phyloP scores from a whole-genome alignment of 129 eudicot genomes.

The Saussurea involucrata region DNA sequence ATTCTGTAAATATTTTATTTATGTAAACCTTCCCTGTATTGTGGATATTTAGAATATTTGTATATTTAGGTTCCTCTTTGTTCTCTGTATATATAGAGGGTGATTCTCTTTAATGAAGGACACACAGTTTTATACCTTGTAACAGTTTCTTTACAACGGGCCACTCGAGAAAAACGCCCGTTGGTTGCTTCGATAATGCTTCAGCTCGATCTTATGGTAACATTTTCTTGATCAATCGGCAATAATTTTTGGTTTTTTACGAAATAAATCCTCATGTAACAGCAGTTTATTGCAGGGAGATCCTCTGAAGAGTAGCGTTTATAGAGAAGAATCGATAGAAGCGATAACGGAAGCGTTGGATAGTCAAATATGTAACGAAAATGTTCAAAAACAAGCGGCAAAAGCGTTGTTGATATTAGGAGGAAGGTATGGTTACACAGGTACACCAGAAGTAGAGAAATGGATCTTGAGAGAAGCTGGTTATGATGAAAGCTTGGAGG shows the following conservation, averaged over 20 bases:
- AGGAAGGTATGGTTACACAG: conserved; percentile 63
- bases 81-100: too few species aligned
- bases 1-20: too few species aligned
- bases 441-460: conserved; percentile 48
- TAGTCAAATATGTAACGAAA: conserved; percentile 39
- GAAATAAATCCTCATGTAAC: conserved; percentile 21
- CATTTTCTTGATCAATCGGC: conserved; percentile 1
- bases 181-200: conserved; percentile 58
- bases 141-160: conserved; percentile 60
- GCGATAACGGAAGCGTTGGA: conserved; percentile 51
- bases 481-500: conserved; percentile 35
- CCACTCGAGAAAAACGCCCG: conserved; percentile 57
- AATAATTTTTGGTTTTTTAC: background rate
- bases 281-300: conserved; percentile 69
- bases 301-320: conserved; percentile 56
- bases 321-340: conserved; percentile 77
- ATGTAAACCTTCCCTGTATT: too few species aligned
- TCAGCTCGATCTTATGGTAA: conserved; percentile 81
- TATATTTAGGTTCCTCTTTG: too few species aligned
- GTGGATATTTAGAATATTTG: too few species aligned
- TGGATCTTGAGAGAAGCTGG: conserved; percentile 74
- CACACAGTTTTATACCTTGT: too few species aligned
- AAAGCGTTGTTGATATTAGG: conserved; percentile 60
- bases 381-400: conserved; percentile 54
- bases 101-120: too few species aligned